phyloP scores from a whole-genome alignment of 805 yeast species.

The Yarrowia sp. region DNA sequence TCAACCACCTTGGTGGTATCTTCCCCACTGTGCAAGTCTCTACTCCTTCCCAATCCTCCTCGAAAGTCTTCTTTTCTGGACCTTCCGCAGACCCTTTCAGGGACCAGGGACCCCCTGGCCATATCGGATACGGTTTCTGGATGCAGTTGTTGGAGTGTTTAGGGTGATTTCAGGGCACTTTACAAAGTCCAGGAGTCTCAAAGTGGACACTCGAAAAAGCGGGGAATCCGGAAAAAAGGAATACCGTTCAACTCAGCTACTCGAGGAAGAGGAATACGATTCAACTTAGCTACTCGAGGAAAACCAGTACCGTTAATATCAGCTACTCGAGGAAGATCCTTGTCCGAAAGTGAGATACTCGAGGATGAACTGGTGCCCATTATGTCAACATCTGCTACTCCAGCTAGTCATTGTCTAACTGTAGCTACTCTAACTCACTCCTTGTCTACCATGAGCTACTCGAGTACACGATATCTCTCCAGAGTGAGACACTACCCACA shows the following conservation, averaged over 20 bases:
- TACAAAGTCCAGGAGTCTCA: background rate
- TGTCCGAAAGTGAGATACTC: too few species aligned
- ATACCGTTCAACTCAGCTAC: too few species aligned
- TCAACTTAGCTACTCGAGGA: background rate
- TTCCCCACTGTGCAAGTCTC: background rate
- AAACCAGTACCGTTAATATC: too few species aligned
- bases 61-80: background rate
- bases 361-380: too few species aligned
- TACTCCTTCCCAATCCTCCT: background rate
- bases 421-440: too few species aligned
- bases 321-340: too few species aligned
- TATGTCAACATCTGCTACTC: too few species aligned
- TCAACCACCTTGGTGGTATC: background rate
- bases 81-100: background rate
- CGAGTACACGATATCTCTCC: too few species aligned
- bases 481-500: background rate
- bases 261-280: too few species aligned
- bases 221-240: too few species aligned
- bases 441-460: too few species aligned
- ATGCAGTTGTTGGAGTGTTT: background rate
- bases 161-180: background rate
- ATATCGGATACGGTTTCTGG: background rate
- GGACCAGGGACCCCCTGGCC: background rate
- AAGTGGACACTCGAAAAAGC: background rate
- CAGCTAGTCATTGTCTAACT: too few species aligned